A percentile compares a stretch with the other conserved stretches of the same genome.
phyloP scores from a whole-genome alignment of 2,329 filamentous ascomycete genomes.

The Tolypocladium amazonense region DNA sequence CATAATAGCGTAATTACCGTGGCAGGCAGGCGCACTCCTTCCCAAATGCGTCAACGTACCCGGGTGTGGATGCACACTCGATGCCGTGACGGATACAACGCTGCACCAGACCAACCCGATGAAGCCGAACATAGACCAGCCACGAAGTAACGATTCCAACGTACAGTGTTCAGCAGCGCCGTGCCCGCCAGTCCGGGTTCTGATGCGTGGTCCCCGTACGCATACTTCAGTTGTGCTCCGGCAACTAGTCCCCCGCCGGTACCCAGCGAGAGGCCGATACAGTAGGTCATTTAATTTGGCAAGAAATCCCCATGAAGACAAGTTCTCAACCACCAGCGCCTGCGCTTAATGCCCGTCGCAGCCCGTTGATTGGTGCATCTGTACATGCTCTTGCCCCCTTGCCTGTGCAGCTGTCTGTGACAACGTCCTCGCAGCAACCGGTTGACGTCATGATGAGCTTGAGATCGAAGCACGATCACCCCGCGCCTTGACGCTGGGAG shows the following conservation, averaged over 20 bases:
- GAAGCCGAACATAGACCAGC: not conserved
- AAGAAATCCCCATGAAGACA: not conserved
- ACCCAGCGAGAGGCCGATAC: no score
- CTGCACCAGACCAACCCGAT: not conserved
- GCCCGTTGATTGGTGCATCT: not conserved
- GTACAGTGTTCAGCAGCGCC: not conserved
- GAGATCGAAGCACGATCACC: not conserved
- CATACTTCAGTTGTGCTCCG: not conserved
- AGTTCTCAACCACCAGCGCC: not conserved
- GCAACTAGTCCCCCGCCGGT: not conserved
- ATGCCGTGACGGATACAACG: not conserved
- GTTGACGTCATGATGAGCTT: constrained; percentile 6
- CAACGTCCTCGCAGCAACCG: not conserved
- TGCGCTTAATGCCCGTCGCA: not conserved
- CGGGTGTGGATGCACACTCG: not conserved
- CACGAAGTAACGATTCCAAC: not conserved
- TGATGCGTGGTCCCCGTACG: not conserved
- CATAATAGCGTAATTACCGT: no score
- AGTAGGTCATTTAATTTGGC: not conserved
- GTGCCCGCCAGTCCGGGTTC: not conserved
- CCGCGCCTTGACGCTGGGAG: not conserved
- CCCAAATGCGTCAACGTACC: not conserved
- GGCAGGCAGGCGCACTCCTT: not conserved
- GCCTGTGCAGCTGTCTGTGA: not conserved
- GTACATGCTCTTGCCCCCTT: not conserved